Evolutionary conservation across 2,329 filamentous ascomycete genomes (phyloP).

Genomic region (Pestalotiopsis sp.): DNA sequence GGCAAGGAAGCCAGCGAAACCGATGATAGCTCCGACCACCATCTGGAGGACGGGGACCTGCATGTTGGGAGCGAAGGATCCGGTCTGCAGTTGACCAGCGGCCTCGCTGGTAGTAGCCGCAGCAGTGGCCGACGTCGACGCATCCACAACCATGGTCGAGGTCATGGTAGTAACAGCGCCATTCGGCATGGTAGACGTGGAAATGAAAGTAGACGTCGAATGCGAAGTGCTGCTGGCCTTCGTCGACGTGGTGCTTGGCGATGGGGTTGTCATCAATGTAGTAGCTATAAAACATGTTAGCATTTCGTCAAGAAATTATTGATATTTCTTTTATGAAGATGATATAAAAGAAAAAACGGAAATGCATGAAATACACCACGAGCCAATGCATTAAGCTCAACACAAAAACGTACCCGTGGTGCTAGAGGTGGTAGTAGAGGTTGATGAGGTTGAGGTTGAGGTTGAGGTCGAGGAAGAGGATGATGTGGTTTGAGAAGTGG

Average conservation of each 20-base stretch:
- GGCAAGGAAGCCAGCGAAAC: constrained; percentile 21
- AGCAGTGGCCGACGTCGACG: constrained; percentile 19
- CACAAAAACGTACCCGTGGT: constrained; percentile 15
- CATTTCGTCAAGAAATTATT: neutral
- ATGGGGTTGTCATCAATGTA: constrained; percentile 13
- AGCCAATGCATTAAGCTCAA: constrained; percentile 2
- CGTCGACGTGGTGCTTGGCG: constrained; percentile 11
- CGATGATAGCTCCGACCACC: constrained; percentile 27
- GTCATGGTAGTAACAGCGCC: constrained; percentile 33
- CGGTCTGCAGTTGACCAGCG: constrained; percentile 28
- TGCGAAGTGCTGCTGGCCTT: constrained; percentile 12
- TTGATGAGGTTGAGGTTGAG: constrained; percentile 11
- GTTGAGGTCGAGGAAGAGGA: constrained; percentile 14
- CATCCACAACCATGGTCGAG: constrained; percentile 28
- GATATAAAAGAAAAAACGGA: neutral
- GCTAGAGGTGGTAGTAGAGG: neutral
- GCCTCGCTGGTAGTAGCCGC: constrained; percentile 15
- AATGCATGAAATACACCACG: neutral
- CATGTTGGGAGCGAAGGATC: constrained; percentile 17
- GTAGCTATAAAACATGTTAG: neutral
- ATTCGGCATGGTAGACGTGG: constrained; percentile 30
- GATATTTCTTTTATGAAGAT: neutral
- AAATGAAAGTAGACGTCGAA: constrained; percentile 27
- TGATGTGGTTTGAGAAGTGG: neutral
- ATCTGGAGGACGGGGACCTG: constrained; percentile 21